These are phyloP conservation scores for Neoascochyta sp. DNA, from an alignment of 2,329 filamentous ascomycete species.

Conservation along the genomic window DNA sequence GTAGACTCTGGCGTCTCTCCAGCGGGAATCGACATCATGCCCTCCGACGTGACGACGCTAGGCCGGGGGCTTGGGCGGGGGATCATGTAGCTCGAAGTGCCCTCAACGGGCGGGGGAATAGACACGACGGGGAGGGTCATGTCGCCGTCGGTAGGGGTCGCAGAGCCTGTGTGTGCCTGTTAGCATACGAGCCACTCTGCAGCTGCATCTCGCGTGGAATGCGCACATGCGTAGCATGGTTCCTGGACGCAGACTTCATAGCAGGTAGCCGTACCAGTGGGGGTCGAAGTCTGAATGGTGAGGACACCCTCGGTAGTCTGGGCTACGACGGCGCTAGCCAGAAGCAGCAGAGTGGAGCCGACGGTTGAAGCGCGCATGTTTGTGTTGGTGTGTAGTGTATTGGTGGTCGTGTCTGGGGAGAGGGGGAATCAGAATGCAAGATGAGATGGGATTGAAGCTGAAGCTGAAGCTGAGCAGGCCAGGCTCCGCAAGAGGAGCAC, in stretches of 20 bases:
- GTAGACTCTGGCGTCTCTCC: slow-evolving; percentile 19
- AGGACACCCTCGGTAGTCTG: slow-evolving; percentile 16
- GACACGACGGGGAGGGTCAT: slow-evolving; percentile 11
- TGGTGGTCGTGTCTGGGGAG: no score
- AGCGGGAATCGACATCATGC: slow-evolving; percentile 15
- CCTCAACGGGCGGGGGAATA: no score
- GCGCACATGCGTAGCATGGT: slow-evolving; percentile 27
- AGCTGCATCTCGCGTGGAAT: no score
- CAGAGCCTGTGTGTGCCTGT: no score
- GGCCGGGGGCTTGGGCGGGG: no score
- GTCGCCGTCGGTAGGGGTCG: slow-evolving; percentile 5
- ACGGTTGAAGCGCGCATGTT: slow-evolving; percentile 24
- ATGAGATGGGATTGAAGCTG: background rate
- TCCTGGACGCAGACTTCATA: slow-evolving; percentile 25
- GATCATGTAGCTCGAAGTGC: no score
- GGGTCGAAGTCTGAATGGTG: slow-evolving; percentile 28
- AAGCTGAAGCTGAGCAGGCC: background rate
- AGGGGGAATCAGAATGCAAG: no score
- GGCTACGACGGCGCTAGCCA: slow-evolving; percentile 21
- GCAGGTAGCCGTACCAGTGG: slow-evolving; percentile 15
- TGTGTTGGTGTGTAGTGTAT: background rate
- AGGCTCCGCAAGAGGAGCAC: background rate
- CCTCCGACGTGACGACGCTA: no score
- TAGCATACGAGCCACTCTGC: no score
- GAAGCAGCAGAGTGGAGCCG: slow-evolving; percentile 23